Evolutionary conservation across 2,329 filamentous ascomycete species (phyloP), one percentile per base, ranked within the genome.

Genomic region (Emergomyces pasteurianus): DNA sequence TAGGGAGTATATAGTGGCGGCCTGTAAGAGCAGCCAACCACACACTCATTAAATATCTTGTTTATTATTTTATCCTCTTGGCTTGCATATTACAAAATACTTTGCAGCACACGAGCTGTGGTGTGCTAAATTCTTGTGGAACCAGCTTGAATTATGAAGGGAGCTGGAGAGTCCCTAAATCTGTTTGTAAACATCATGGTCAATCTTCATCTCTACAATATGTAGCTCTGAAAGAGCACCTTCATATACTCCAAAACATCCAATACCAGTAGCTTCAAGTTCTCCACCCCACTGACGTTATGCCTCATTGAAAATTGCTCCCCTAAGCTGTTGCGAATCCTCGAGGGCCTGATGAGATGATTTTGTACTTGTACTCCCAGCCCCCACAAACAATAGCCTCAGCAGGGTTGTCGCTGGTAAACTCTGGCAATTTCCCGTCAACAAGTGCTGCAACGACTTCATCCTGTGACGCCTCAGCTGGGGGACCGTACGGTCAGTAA

Each of bases 301-400:
- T 52, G 23, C 49, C 49, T 6, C 23, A 28, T 52, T 52, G 23
- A 52, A 52, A n/a, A n/a, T 52, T 52, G n/a, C n/a, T 28, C 49
- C 49, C 49, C 23, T 52, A 52, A 52, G 49, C 23, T 18, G n/a
- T 52, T 54, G 60, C 50, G 58, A 61, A 55, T 61, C 60, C 28
- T 49, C 55, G 10, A 58, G 21, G 40, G 53, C 55, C 28, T 47
- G n/a, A 18, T 54, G 26, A 31, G 60, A 61, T 47, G 49, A 59
- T 59, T 59, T 40, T n/a, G 40, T 56, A 62, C 16, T 21, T 49
- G 54, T 59, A 60, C n/a, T 52, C 26, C 60, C 57, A 62, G 52
- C 18, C 31, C 4, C 58, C 10, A 18, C 52, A 34, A 47, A 59
- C 52, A 28, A 59, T 54, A 49, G n/a, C 28, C 31, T 53, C 21